Percentiles rank a stretch among this genome's conserved stretches.
phyloP scores from a whole-genome alignment of 257 asterid genomes.

The Solanum corneliomulleri region DNA sequence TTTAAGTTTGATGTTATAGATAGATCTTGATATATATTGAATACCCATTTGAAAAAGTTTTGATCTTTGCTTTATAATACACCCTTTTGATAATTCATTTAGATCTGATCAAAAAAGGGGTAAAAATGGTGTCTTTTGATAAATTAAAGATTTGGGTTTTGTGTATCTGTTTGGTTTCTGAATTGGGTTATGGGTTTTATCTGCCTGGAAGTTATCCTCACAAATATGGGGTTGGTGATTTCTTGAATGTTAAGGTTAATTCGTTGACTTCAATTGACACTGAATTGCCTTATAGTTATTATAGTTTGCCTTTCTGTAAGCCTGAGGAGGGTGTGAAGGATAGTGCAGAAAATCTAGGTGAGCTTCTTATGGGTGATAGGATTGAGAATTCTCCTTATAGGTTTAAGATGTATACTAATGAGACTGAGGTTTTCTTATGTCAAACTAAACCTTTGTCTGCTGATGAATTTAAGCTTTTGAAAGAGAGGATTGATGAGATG shows the following conservation, averaged over 20 bases:
- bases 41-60: not conserved
- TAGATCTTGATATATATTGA: not conserved
- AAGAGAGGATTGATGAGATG: constrained; percentile 79
- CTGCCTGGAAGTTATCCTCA: not conserved
- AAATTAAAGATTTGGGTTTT: not conserved
- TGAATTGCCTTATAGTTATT: not conserved
- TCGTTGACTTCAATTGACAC: not conserved
- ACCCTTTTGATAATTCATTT: constrained; percentile 30
- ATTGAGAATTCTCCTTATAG: not conserved
- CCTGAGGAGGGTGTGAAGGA: not conserved
- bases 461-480: constrained; percentile 23
- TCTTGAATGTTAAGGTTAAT: not conserved
- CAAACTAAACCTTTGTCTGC: not conserved
- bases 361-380: not conserved
- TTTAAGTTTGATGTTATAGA: not conserved
- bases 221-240: not conserved
- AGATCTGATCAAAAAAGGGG: constrained; percentile 34
- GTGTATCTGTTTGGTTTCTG: not conserved
- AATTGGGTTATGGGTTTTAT: not conserved
- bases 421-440: not conserved
- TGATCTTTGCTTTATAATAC: constrained; percentile 5
- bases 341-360: not conserved
- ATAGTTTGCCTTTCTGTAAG: not conserved
- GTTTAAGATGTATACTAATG: not conserved
- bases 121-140: not conserved